Conservation (phyloP, 352 stramenopile species). For the Phytopythium helicoides region DNA sequence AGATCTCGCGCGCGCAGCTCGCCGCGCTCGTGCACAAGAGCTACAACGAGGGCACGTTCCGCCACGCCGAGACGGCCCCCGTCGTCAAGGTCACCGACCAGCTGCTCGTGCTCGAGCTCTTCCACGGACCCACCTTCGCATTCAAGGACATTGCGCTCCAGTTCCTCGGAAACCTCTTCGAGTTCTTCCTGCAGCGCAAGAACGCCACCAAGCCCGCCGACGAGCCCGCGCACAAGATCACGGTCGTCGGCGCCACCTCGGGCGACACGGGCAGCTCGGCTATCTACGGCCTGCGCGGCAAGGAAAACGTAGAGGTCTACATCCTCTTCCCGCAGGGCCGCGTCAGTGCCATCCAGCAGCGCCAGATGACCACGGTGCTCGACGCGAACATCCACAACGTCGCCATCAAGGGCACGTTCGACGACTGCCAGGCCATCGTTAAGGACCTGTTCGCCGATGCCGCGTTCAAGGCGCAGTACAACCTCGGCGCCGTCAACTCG, state of each 20-base stretch:
- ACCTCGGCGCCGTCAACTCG: constrained; percentile 98
- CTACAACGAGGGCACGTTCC: constrained; percentile 92
- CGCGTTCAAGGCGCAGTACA: constrained; percentile 90
- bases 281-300: constrained; percentile 97
- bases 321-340: constrained; percentile 97
- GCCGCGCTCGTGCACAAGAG: constrained; percentile 90
- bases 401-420: constrained; percentile 94
- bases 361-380: constrained; percentile 98
- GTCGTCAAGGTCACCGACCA: constrained; percentile 90
- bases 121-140: constrained; percentile 98
- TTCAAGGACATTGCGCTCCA: constrained; percentile 99
- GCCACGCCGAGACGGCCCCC: constrained; percentile 92
- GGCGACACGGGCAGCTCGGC: constrained; percentile 97
- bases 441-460: constrained; percentile 97
- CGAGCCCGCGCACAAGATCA: constrained; percentile 83
- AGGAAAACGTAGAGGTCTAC: constrained; percentile 97
- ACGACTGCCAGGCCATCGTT: constrained; percentile 99
- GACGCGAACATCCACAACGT: constrained; percentile 99
- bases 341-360: constrained; percentile 97
- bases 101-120: constrained; percentile 95
- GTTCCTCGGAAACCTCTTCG: constrained; percentile 99
- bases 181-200: constrained; percentile 96
- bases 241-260: constrained; percentile 97
- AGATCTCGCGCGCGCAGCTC: constrained; percentile 92
- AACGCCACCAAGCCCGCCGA: constrained; percentile 58